Evolutionary conservation across 2,329 filamentous ascomycete species (phyloP).

Genomic region (Aspergillus unguis): DNA sequence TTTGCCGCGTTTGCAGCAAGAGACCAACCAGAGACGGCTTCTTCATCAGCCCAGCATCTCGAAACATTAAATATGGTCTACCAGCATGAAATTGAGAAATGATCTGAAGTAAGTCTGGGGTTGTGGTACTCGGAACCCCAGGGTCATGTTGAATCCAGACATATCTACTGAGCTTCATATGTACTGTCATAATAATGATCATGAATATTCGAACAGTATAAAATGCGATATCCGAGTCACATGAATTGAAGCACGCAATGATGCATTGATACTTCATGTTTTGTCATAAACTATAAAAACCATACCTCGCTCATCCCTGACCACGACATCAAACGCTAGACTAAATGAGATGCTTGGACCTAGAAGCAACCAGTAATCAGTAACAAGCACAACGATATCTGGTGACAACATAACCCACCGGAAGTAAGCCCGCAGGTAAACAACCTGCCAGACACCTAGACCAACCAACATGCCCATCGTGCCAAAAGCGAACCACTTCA

Average conservation of each 20-base stretch:
- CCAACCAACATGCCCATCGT: constrained; percentile 89
- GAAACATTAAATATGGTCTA: constrained; percentile 1
- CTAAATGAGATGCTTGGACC: constrained; percentile 68
- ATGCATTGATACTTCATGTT: constrained; percentile 23
- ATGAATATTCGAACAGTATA: constrained; percentile 23
- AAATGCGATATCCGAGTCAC: constrained; percentile 19
- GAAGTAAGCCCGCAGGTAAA: constrained; percentile 97
- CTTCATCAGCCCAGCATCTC: constrained; percentile 2
- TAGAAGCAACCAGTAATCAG: constrained; percentile 26
- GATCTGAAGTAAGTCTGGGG: too few species aligned
- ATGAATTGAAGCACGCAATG: constrained; percentile 14
- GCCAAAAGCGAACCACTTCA: constrained; percentile 96
- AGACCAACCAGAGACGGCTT: constrained; percentile 11
- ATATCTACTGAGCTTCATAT: constrained; percentile 3
- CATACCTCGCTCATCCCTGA: constrained; percentile 13
- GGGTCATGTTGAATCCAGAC: too few species aligned
- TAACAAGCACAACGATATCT: too few species aligned
- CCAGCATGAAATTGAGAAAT: too few species aligned
- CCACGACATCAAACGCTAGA: constrained; percentile 7
- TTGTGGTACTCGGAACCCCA: too few species aligned
- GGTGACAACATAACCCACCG: constrained; percentile 51
- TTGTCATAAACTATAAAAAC: constrained; percentile 21
- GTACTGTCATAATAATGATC: constrained; percentile 19
- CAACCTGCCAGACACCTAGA: constrained; percentile 93
- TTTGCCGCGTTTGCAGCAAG: constrained; percentile 37